Conservation (phyloP, 306 rosid genomes). For the Rosa multiflora region DNA sequence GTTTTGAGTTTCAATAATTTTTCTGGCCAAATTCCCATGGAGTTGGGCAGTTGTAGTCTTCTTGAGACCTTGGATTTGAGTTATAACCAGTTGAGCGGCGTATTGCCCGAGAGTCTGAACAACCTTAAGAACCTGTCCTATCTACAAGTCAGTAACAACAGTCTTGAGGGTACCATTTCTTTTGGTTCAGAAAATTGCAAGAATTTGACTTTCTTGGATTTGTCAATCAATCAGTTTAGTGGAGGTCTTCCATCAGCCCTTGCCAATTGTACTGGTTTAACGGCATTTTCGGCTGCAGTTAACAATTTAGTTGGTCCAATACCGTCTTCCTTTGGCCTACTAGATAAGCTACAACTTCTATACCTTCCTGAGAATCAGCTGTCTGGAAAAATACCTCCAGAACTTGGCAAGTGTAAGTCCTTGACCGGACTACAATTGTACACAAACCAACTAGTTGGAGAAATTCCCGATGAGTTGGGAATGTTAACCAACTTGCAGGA, state of each 20-base stretch:
- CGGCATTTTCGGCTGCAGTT: conserved; percentile 22
- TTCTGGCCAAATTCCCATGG: conserved; percentile 44
- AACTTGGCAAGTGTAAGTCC: conserved; percentile 66
- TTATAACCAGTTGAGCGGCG: conserved; percentile 45
- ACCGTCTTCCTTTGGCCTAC: conserved; percentile 63
- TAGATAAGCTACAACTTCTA: conserved; percentile 36
- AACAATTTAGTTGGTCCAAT: conserved; percentile 60
- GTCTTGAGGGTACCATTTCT: conserved; percentile 60
- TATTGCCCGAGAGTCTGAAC: conserved; percentile 52
- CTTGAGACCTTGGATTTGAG: conserved; percentile 48
- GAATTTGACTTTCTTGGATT: conserved; percentile 43
- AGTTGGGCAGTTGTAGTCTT: conserved; percentile 43
- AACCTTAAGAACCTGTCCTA: conserved; percentile 37
- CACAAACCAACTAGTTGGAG: conserved; percentile 64
- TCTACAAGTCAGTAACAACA: conserved; percentile 34
- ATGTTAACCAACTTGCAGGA: conserved; percentile 43
- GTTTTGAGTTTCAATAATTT: conserved; percentile 34
- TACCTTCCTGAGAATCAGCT: conserved; percentile 53
- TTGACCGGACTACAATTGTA: conserved; percentile 46
- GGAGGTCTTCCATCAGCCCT: conserved; percentile 61
- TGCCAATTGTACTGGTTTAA: conserved; percentile 62
- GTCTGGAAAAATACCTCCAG: conserved; percentile 66
- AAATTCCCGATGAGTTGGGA: conserved; percentile 71
- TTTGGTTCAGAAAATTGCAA: conserved; percentile 44
- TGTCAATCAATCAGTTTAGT: conserved; percentile 51